Conservation (phyloP, 441 rosid genomes). For the Iberis amara region DNA sequence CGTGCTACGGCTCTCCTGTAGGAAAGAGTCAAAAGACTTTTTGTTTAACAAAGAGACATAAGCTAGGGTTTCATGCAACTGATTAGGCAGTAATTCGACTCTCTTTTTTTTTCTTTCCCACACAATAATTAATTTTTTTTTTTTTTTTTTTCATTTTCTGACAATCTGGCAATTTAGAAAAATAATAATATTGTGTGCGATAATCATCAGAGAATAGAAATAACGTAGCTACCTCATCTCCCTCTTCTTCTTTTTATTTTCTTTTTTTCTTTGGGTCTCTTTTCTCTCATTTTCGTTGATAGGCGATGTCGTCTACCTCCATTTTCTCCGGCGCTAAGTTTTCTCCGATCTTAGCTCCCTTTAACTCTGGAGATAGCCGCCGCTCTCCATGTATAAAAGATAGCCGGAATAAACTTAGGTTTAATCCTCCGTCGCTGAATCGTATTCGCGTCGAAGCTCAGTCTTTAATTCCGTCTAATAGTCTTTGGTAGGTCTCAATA, state of each 20-base stretch:
- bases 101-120: no score
- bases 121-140: no score
- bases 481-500: slow-evolving; percentile 29
- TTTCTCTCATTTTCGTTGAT: slow-evolving; percentile 11
- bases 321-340: slow-evolving; percentile 31
- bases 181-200: not conserved
- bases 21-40: no score
- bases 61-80: no score
- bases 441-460: slow-evolving; percentile 33
- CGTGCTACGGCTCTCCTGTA: no score
- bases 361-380: slow-evolving; percentile 26
- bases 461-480: slow-evolving; percentile 21
- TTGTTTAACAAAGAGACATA: no score
- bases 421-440: slow-evolving; percentile 24
- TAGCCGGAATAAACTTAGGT: slow-evolving; percentile 29
- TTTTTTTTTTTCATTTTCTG: no score
- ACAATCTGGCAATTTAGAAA: no score
- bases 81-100: no score
- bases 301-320: slow-evolving; percentile 42
- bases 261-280: not conserved
- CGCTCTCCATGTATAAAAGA: slow-evolving; percentile 21
- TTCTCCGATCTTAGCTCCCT: slow-evolving; percentile 31
- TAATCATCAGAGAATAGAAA: not conserved
- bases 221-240: slow-evolving; percentile 28
- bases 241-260: not conserved